Conservation (phyloP, 495 filamentous ascomycete genomes). For the Talaromyces adpressus region DNA sequence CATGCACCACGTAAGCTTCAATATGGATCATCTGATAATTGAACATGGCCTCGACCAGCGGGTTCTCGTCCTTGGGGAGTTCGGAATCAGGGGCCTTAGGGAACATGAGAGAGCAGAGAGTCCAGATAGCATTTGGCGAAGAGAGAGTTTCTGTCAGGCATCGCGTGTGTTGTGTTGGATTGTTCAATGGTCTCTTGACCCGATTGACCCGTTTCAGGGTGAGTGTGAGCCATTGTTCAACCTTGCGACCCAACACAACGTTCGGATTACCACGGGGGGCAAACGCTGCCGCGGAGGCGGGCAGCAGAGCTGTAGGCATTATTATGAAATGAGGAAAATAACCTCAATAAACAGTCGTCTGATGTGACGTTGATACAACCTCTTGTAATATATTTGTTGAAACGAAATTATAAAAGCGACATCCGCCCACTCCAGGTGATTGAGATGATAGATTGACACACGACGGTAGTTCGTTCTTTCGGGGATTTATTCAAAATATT, state of each 20-base stretch:
- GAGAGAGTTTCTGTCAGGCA: slow-evolving; percentile 96
- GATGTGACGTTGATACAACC: slow-evolving; percentile 11
- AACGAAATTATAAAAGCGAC: slow-evolving; percentile 30
- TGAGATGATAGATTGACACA: neutral
- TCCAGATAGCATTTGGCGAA: slow-evolving; percentile 90
- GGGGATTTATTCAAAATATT: neutral
- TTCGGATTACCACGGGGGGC: slow-evolving; percentile 92
- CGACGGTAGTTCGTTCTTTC: neutral
- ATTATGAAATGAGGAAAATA: slow-evolving; percentile 29
- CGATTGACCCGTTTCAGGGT: slow-evolving; percentile 96
- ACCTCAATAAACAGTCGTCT: slow-evolving; percentile 18
- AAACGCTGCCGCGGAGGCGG: slow-evolving; percentile 93
- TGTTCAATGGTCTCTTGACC: slow-evolving; percentile 96
- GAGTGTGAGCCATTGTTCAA: slow-evolving; percentile 95
- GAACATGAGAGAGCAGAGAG: slow-evolving; percentile 86
- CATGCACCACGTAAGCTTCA: slow-evolving; percentile 97
- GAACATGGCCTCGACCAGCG: slow-evolving; percentile 82
- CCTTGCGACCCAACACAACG: slow-evolving; percentile 86
- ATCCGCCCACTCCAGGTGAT: slow-evolving; percentile 37
- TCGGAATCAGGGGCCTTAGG: slow-evolving; percentile 86
- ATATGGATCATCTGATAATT: slow-evolving; percentile 93
- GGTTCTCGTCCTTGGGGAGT: slow-evolving; percentile 76
- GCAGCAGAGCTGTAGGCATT: slow-evolving; percentile 90
- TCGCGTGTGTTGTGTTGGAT: slow-evolving; percentile 90
- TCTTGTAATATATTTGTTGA: slow-evolving; percentile 5